These are phyloP conservation scores for Zizania latifolia DNA, from an alignment of 176 grass and related monocot species.

Conservation along the genomic window DNA sequence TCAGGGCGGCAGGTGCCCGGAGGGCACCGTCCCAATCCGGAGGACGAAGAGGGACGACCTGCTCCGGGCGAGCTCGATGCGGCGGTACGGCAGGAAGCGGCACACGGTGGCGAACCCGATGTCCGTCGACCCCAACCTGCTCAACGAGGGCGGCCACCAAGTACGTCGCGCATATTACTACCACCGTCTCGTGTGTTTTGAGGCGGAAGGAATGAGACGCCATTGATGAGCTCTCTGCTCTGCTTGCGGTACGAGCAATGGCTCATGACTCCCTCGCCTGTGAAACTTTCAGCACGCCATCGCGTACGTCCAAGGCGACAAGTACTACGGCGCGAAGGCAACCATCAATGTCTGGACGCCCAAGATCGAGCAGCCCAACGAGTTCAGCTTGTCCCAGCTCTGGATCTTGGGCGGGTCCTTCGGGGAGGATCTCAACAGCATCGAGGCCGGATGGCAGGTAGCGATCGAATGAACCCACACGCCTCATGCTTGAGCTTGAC, in stretches of 20 bases:
- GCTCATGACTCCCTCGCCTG: not conserved
- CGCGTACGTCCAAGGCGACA: conserved; percentile 73
- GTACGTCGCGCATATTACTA: conserved; percentile 16
- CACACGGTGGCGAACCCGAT: conserved; percentile 40
- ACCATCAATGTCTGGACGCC: conserved; percentile 94
- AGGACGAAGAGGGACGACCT: conserved; percentile 60
- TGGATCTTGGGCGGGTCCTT: conserved; percentile 89
- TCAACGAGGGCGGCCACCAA: conserved; percentile 70
- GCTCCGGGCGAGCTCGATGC: conserved; percentile 53
- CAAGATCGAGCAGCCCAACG: conserved; percentile 69
- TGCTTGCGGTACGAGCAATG: not conserved
- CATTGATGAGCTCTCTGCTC: not conserved
- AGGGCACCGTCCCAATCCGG: conserved; percentile 62
- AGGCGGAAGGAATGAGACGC: not conserved
- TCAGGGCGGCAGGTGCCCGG: conserved; percentile 47
- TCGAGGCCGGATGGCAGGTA: conserved; percentile 98
- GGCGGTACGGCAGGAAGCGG: conserved; percentile 62
- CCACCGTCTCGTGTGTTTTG: not conserved
- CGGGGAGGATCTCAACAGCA: conserved; percentile 79
- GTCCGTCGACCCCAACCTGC: conserved; percentile 47
- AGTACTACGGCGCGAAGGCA: conserved; percentile 85
- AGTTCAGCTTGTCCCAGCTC: conserved; percentile 89
- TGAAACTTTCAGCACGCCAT: conserved; percentile 63
- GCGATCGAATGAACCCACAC: not conserved
- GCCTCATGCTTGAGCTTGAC: conserved; percentile 18